Base-by-base conservation (phyloP, 1,284 basidiomycete species). In the Exobasidium cylindrosporum region DNA sequence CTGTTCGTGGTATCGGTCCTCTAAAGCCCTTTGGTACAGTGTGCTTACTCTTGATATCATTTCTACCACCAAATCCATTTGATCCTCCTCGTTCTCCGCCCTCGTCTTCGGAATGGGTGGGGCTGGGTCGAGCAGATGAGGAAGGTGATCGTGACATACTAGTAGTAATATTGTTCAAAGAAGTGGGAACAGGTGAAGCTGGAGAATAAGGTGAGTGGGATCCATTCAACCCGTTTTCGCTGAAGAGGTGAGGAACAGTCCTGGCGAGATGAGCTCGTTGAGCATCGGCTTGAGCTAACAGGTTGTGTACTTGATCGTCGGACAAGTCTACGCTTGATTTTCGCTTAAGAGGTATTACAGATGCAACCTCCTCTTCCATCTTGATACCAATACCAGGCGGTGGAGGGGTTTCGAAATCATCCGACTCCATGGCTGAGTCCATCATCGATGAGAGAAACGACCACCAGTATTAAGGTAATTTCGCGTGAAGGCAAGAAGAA, bases 181-280 rank as follows among this genome's bases (percentile, higher is more conserved):
- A 24, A 7, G 24, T 28, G 4, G 56, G 28, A 3, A 55, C 50
- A 17, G 57, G 23, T 24, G 57, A 49, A 21, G 55, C 46, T 26
- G n/a, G 57, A 49, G 59, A 26, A n/a, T 21, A 17, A 24, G 1
- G 62, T 61, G 3, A 62, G 56, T 4, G 62, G 29, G 1, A 44
- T 21, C 4, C 58, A n/a, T n/a, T n/a, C n/a, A n/a, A n/a, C n/a
- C n/a, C n/a, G 64, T 13, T 43, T 17, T 52, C 45, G 24, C 56
- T 61, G 3, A 75, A 63, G 3, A 76, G 65, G 60, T 76, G 72
- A 0, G 73, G 72, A 5, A 71, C 68, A 7, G 69, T 64, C 29
- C 66, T 60, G n/a, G 72, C 72, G 23, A 75, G 69, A 60, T 68
- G 68, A 24, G 64, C 66, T 17, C 62, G 54, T 17, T 63, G 61